Evolutionary conservation across 192 early-diverging fungal genomes (phyloP).

Genomic region (Coemansia erecta): DNA sequence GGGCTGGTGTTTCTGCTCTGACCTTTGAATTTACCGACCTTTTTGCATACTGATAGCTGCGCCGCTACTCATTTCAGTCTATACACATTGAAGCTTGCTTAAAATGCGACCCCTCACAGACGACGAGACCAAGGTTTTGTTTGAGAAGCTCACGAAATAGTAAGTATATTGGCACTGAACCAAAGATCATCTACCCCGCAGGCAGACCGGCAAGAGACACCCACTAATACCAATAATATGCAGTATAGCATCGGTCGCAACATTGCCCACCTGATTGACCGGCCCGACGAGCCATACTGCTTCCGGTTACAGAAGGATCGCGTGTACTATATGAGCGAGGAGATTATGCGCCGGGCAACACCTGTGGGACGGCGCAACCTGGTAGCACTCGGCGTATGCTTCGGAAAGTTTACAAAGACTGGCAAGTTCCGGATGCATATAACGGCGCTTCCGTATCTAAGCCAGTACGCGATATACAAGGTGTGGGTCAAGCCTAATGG

Average conservation of each 20-base stretch:
- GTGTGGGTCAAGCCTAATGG: constrained; percentile 99
- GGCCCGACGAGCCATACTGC: constrained; percentile 94
- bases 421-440: constrained; percentile 95
- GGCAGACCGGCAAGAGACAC: not conserved
- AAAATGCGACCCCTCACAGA: constrained; percentile 94
- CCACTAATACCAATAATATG: constrained; percentile 4
- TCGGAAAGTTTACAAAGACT: constrained; percentile 98
- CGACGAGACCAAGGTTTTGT: constrained; percentile 95
- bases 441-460: constrained; percentile 87
- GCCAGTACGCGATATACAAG: constrained; percentile 97
- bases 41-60: too few relatives aligned
- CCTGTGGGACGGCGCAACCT: constrained; percentile 83
- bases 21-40: not conserved
- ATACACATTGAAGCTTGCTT: too few relatives aligned
- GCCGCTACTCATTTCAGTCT: too few relatives aligned
- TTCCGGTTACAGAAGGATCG: constrained; percentile 92
- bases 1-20: not conserved
- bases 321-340: constrained; percentile 96
- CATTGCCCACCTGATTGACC: constrained; percentile 90
- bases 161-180: constrained; percentile 10
- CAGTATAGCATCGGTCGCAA: constrained; percentile 78
- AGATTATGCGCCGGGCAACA: constrained; percentile 84
- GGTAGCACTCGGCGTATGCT: constrained; percentile 90
- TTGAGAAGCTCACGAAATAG: constrained; percentile 98
- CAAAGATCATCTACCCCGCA: not conserved